Base-by-base conservation (phyloP, 148 eudicot genomes). In the Linanthus parryae region DNA sequence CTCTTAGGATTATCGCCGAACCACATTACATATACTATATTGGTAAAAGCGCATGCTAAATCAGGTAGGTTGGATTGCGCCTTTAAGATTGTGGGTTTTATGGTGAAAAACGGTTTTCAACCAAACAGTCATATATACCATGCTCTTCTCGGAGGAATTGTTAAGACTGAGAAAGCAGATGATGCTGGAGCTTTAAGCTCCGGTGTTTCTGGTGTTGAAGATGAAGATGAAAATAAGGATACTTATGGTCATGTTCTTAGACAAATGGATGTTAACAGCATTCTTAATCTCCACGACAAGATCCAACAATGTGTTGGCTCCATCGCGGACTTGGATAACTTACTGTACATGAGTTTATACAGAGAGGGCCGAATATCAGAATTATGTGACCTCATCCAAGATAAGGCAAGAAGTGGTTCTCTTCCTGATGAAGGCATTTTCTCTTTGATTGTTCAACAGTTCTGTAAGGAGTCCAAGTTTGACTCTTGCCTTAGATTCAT, bases 361-460 rank as follows among this genome's bases (percentile, higher is more conserved):
- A 54, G 23, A 47, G 58, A 48, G 40, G 71, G 65, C 37, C 28
- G 71, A 45, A 46, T 59, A 24, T 54, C 35, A 23, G 65, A 67
- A 54, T 56, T 56, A 4, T 59, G 43, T 53, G 7, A 28, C 22
- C 44, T 67, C 6, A 25, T 47, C 29, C 59, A 54, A 54, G 55
- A 54, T 21, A 67, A 53, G 71, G 52, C 26, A 56, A 40, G 29
- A 18, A 1, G 15, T 38, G 65, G 71, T 21, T 44, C 53, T 28
- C 19, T 42, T 46, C 71, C 65, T 1, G 30, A 54, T 30, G 48
- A 48, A 31, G 39, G 38, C 48, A 30, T 45, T 1, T 66, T 59
- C 46, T 54, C 64, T 21, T 38, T 31, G 29, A 30, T 66, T 34
- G 10, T 66, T 27, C 21, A 44, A 26, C 48, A 59, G 21, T 59